A percentile compares a stretch with the other conserved stretches of the same genome.
Evolutionary conservation across 192 early-diverging fungal species (phyloP).

Genomic region (Backusella sp.): DNA sequence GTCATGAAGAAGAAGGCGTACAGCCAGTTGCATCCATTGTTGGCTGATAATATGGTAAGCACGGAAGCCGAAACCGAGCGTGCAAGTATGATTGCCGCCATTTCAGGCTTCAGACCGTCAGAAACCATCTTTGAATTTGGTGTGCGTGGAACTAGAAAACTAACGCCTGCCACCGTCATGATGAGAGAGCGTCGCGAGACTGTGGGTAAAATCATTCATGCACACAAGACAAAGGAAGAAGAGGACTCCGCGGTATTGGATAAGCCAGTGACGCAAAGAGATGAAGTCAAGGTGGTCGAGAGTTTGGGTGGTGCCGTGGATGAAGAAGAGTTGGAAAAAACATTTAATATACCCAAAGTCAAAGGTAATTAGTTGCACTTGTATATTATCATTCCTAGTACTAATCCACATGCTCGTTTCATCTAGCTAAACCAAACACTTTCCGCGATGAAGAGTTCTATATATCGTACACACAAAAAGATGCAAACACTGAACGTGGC

Average conservation of each 20-base stretch:
- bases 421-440: constrained; percentile 32
- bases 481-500: constrained; percentile 88
- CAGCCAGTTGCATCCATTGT: constrained; percentile 75
- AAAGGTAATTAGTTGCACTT: too few relatives aligned
- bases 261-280: neutral
- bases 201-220: constrained; percentile 42
- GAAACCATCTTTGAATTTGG: constrained; percentile 97
- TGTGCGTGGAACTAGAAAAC: constrained; percentile 75
- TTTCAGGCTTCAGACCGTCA: constrained; percentile 79
- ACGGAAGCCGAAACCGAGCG: constrained; percentile 56
- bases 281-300: constrained; percentile 1
- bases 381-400: too few relatives aligned
- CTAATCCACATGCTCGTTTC: neutral
- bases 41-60: constrained; percentile 33
- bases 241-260: constrained; percentile 1
- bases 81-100: constrained; percentile 65
- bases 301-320: constrained; percentile 30
- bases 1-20: constrained; percentile 56
- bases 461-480: constrained; percentile 81
- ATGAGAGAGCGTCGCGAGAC: constrained; percentile 66
- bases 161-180: constrained; percentile 60
- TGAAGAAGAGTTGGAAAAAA: constrained; percentile 31
- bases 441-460: constrained; percentile 86
- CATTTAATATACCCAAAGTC: constrained; percentile 38
- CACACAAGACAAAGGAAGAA: constrained; percentile 19